These are phyloP conservation scores for Ganoderma meredithae DNA, from an alignment of 1,284 basidiomycete genomes.

Conservation along the genomic window DNA sequence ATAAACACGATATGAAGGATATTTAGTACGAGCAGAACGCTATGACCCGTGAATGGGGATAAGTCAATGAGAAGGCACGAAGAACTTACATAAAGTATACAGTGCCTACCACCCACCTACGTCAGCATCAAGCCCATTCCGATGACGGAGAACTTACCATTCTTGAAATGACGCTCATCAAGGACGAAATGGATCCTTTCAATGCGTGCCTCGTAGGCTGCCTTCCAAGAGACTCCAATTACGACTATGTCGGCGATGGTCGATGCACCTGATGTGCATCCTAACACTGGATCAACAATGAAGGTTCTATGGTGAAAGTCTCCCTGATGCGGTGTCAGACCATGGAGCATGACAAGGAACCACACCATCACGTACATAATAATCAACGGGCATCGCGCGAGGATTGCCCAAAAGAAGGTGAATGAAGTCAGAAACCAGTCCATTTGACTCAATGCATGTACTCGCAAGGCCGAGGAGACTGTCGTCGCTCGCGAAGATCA, in stretches of 20 bases:
- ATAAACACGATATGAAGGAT: not conserved
- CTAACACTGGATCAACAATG: not conserved
- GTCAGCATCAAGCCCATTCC: not conserved
- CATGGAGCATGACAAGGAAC: not conserved
- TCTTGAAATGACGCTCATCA: too few species aligned
- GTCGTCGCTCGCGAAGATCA: too few species aligned
- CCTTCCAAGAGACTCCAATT: not conserved
- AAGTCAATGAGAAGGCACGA: not conserved
- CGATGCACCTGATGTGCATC: not conserved
- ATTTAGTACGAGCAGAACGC: not conserved
- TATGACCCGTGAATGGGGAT: not conserved
- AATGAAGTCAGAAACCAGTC: not conserved
- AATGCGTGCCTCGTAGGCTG: not conserved
- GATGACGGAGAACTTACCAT: not conserved
- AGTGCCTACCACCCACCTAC: not conserved
- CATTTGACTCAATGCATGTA: not conserved
- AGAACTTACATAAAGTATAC: not conserved
- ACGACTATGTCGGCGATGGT: not conserved
- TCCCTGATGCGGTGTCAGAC: not conserved
- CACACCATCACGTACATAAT: not conserved
- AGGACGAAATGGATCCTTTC: not conserved
- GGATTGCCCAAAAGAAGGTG: not conserved
- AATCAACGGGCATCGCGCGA: not conserved
- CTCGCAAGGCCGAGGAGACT: not conserved
- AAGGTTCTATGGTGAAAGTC: not conserved